A percentile compares a stretch with the other conserved stretches of the same genome.
phyloP scores from a whole-genome alignment of 139 green algal species.

The Tetradesmus lagerheimii region DNA sequence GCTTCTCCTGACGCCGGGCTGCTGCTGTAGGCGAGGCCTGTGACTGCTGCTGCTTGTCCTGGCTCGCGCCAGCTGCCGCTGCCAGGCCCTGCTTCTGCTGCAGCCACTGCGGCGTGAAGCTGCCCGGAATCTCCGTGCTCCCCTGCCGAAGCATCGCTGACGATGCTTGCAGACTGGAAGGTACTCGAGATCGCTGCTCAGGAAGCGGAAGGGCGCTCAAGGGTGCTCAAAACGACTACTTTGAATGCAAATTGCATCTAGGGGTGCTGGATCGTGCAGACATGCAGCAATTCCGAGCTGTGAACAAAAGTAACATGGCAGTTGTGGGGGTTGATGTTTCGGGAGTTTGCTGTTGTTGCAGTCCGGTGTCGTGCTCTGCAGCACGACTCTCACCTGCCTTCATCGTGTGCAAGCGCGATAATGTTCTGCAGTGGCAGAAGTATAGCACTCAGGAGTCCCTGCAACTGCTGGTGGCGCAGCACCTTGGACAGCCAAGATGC shows the following conservation, averaged over 20 bases:
- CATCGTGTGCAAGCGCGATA: no score
- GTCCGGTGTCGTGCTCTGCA: no score
- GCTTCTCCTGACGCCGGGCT: slow-evolving; percentile 34
- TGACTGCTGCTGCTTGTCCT: neutral
- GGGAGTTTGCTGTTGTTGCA: neutral
- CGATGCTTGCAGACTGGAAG: neutral
- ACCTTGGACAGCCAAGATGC: no score
- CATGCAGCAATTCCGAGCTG: neutral
- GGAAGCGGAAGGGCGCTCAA: neutral
- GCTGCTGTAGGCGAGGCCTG: slow-evolving; percentile 21
- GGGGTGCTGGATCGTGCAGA: neutral
- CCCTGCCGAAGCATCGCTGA: slow-evolving; percentile 3
- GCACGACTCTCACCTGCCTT: no score
- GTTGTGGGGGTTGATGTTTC: neutral
- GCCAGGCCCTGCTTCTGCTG: neutral
- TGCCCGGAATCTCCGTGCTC: neutral
- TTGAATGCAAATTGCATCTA: neutral
- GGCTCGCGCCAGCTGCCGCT: neutral
- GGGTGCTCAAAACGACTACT: neutral
- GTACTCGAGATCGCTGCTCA: neutral
- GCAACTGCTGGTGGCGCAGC: no score
- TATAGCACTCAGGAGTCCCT: no score
- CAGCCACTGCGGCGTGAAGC: neutral
- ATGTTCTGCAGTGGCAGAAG: no score
- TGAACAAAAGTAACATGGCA: neutral